These are phyloP conservation scores for Neocatenulostroma microsporum DNA, from an alignment of 2,329 filamentous ascomycete species.

Conservation along the genomic window DNA sequence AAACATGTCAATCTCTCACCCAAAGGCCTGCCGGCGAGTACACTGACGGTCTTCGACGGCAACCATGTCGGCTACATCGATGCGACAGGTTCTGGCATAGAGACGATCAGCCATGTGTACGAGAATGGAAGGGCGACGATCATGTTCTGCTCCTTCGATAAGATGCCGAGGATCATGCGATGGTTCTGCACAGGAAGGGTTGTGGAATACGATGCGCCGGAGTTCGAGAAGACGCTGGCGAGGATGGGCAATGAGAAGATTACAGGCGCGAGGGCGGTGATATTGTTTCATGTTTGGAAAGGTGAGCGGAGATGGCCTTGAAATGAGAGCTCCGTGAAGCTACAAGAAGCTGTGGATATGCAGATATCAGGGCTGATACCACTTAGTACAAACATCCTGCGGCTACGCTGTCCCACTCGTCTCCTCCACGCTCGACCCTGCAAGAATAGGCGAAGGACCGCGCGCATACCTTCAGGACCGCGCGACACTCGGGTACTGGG, in stretches of 20 bases:
- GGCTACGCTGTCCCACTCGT: conserved; percentile 57
- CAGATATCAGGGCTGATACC: no score
- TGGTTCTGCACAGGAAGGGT: conserved; percentile 55
- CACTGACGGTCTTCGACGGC: conserved; percentile 53
- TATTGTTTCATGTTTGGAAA: conserved; percentile 55
- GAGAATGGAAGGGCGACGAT: conserved; percentile 69
- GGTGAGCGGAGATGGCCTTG: conserved; percentile 18
- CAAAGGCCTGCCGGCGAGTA: conserved; percentile 59
- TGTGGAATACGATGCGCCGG: conserved; percentile 50
- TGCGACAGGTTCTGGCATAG: conserved; percentile 64
- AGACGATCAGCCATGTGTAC: conserved; percentile 68
- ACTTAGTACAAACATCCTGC: conserved; percentile 55
- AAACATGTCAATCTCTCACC: conserved; percentile 69
- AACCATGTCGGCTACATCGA: conserved; percentile 64
- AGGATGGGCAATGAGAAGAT: conserved; percentile 27
- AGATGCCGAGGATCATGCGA: conserved; percentile 53
- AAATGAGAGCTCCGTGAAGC: not conserved
- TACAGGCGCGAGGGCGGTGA: conserved; percentile 51
- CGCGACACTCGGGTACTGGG: conserved; percentile 49
- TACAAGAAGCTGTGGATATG: no score
- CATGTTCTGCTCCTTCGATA: conserved; percentile 62
- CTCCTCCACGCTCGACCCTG: conserved; percentile 26
- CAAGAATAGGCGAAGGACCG: conserved; percentile 13
- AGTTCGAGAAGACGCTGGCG: conserved; percentile 41
- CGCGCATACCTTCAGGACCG: conserved; percentile 44